Base-by-base conservation (phyloP, 768 basidiomycete species). In the Hygrophorus russula region DNA sequence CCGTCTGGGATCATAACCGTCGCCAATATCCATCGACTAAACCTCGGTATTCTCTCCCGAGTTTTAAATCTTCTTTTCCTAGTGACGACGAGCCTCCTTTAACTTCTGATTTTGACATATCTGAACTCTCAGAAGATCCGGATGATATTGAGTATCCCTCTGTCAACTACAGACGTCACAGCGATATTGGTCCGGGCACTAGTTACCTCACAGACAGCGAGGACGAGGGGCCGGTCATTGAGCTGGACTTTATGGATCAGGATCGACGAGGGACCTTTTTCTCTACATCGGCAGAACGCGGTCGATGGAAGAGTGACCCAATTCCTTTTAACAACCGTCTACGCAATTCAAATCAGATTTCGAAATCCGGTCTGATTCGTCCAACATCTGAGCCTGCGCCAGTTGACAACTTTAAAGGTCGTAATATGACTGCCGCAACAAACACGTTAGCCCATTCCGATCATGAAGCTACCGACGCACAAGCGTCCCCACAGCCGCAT, bases 271-370 rank as follows among this genome's bases (percentile, higher is more conserved):
- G 67, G 46, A 76, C 75, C 2, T 77, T 67, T 51, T 78, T 77
- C 50, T 62, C 65, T 36, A 65, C 67, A 9, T 79, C 77, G 32
- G 68, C 73, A 6, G 77, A 79, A 51, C 75, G 77, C 41, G 76
- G 76, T 6, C 67, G 67, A 44, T 78, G 76, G 76, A 63, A 65
- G 48, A 71, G 61, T 45, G 74, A 77, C 48, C 74, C 73, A 1
- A 55, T 68, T 24, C 62, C 65, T 0, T 49, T 56, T 45, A 56
- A 57, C 46, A 51, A 42, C 35, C 53, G 6, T 27, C 24, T 6
- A 10, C 12, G 10, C 15, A 8, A 40, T 10, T 58, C 8, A 46
- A 53, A 24, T 44, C 53, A 12, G 6, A 29, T 27, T 30, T 35
- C 11, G 24, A 7, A 42, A 18, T 27, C 19, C 38, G 18, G 3